phyloP scores from a whole-genome alignment of 768 basidiomycete genomes.

The Leccinellum luteum region DNA sequence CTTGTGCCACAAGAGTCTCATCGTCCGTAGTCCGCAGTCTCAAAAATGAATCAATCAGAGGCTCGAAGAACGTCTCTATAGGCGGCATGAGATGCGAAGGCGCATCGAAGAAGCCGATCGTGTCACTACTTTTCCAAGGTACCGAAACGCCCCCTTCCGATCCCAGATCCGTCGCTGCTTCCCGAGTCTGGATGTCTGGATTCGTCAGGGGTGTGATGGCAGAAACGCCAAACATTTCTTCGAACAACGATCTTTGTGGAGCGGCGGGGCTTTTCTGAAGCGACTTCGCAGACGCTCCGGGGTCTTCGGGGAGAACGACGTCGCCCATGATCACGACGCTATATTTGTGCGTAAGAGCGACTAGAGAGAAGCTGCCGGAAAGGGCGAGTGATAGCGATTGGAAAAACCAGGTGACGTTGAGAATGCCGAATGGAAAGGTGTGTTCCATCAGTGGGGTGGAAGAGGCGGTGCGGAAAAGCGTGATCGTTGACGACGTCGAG shows the following conservation, averaged over 20 bases:
- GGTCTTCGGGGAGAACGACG: slow-evolving; percentile 39
- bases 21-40: slow-evolving; percentile 28
- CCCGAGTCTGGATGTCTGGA: slow-evolving; percentile 19
- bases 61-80: slow-evolving; percentile 65
- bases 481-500: slow-evolving; percentile 38
- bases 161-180: slow-evolving; percentile 8
- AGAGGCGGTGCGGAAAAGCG: slow-evolving; percentile 48
- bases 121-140: slow-evolving; percentile 42
- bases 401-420: slow-evolving; percentile 43
- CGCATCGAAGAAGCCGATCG: slow-evolving; percentile 53
- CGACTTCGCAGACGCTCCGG: slow-evolving; percentile 43
- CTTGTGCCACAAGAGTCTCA: slow-evolving; percentile 7
- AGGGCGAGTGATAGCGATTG: slow-evolving; percentile 30
- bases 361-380: slow-evolving; percentile 48
- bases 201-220: slow-evolving; percentile 46
- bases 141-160: slow-evolving; percentile 18
- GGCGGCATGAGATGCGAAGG: slow-evolving; percentile 80
- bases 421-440: slow-evolving; percentile 62
- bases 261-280: slow-evolving; percentile 28
- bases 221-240: slow-evolving; percentile 86
- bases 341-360: slow-evolving; percentile 70
- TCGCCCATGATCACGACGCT: slow-evolving; percentile 70
- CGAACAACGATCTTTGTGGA: slow-evolving; percentile 64
- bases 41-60: slow-evolving; percentile 52
- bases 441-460: slow-evolving; percentile 42